Conservation (phyloP, 1,284 basidiomycete species). For the Cutaneotrichosporon spelunceum region DNA sequence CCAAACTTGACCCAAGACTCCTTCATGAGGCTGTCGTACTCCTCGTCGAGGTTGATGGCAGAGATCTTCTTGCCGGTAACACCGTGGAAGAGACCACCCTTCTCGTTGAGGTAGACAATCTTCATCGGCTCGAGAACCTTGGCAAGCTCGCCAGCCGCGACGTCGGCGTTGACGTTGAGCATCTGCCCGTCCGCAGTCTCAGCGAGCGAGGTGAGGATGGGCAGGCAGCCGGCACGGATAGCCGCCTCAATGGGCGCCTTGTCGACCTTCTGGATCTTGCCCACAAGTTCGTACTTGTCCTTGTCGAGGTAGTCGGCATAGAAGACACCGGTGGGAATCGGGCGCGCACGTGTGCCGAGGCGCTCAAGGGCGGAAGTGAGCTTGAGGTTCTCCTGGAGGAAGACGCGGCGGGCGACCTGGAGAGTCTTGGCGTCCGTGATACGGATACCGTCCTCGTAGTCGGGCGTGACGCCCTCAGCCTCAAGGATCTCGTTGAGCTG, state of each 20-base stretch:
- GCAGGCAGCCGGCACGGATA: conserved; percentile 86
- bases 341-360: conserved; percentile 87
- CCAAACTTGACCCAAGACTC: conserved; percentile 99
- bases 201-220: conserved; percentile 86
- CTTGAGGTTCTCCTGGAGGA: conserved; percentile 90
- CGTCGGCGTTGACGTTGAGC: conserved; percentile 93
- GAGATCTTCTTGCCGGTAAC: conserved; percentile 91
- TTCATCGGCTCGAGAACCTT: conserved; percentile 98
- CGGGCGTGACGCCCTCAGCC: conserved; percentile 80
- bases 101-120: conserved; percentile 98
- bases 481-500: conserved; percentile 90
- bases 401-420: conserved; percentile 86
- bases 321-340: conserved; percentile 93
- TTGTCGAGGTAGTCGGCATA: conserved; percentile 91
- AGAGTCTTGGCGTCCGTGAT: conserved; percentile 92
- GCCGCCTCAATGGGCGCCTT: conserved; percentile 92
- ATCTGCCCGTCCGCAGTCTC: conserved; percentile 90
- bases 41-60: conserved; percentile 97
- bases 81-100: conserved; percentile 96
- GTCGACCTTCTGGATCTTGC: conserved; percentile 86
- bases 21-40: conserved; percentile 96
- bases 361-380: conserved; percentile 85
- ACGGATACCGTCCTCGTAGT: conserved; percentile 93
- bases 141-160: conserved; percentile 90
- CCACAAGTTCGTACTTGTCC: conserved; percentile 90